Conservation (phyloP, 371 early-diverging fungal genomes). For the Mortierella sp. region DNA sequence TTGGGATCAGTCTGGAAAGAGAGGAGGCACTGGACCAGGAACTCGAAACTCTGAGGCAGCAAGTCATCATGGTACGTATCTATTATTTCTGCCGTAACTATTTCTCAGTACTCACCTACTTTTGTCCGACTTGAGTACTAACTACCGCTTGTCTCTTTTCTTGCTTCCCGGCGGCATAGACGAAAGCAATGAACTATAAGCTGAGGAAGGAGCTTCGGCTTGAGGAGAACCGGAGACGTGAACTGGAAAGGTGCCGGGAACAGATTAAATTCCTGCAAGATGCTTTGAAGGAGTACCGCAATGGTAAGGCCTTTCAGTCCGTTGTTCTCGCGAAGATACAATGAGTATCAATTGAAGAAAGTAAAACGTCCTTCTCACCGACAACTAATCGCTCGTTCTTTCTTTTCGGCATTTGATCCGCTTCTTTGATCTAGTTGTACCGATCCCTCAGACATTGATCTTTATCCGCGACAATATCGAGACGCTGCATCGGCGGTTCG, state of each 20-base stretch:
- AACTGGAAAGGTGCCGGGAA: slow-evolving; percentile 39
- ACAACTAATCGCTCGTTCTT: neutral
- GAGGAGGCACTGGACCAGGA: slow-evolving; percentile 67
- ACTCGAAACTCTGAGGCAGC: slow-evolving; percentile 60
- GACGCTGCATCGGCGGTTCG: slow-evolving; percentile 44
- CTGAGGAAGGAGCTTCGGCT: slow-evolving; percentile 42
- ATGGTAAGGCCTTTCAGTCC: slow-evolving; percentile 33
- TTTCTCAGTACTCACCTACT: neutral
- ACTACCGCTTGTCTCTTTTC: too few relatives aligned
- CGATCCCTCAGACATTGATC: slow-evolving; percentile 48
- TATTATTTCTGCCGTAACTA: neutral
- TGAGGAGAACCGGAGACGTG: slow-evolving; percentile 29
- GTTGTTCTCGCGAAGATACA: neutral
- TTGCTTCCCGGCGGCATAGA: slow-evolving; percentile 14
- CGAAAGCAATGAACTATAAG: slow-evolving; percentile 47
- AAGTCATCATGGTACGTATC: slow-evolving; percentile 61
- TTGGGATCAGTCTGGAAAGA: slow-evolving; percentile 57
- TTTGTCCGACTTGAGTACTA: too few relatives aligned
- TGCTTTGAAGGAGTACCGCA: slow-evolving; percentile 29
- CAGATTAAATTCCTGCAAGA: slow-evolving; percentile 47
- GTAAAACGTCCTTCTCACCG: neutral
- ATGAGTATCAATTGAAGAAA: neutral
- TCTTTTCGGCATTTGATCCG: neutral
- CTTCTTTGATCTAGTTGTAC: slow-evolving; percentile 24
- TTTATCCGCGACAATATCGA: slow-evolving; percentile 56